Evolutionary conservation across 495 filamentous ascomycete genomes (phyloP).

Genomic region (Penicillium maclennaniae): DNA sequence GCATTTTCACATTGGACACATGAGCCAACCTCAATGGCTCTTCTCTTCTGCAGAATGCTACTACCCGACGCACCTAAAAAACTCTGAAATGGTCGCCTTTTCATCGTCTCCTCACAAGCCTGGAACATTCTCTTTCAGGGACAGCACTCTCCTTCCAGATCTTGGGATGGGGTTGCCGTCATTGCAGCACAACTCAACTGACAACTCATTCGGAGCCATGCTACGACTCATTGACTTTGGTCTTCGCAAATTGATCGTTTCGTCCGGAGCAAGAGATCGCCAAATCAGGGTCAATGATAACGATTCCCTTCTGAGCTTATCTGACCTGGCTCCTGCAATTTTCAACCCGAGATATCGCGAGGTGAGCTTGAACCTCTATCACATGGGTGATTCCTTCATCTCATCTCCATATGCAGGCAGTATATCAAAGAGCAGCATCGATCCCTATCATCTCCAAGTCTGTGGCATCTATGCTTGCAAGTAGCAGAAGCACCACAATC

Average conservation of each 20-base stretch:
- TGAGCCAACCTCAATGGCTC: not conserved
- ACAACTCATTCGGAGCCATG: not conserved
- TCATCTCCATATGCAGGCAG: constrained; percentile 29
- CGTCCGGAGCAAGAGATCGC: not conserved
- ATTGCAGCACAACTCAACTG: not conserved
- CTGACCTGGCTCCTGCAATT: constrained; percentile 28
- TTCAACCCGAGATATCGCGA: constrained; percentile 37
- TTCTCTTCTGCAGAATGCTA: not conserved
- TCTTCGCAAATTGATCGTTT: constrained; percentile 24
- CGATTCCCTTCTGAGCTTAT: constrained; percentile 17
- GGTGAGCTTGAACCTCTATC: constrained; percentile 13
- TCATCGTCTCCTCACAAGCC: not conserved
- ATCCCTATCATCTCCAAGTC: constrained; percentile 36
- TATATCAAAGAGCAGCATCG: constrained; percentile 35
- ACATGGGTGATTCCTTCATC: not conserved
- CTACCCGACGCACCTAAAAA: not conserved
- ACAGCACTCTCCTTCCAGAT: not conserved
- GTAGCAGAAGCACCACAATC: constrained; percentile 10
- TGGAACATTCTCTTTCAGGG: not conserved
- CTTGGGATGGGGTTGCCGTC: not conserved
- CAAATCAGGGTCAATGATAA: constrained; percentile 7
- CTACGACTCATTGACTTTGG: constrained; percentile 24
- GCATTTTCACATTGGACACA: not conserved
- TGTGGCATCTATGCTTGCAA: constrained; percentile 26
- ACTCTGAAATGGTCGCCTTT: not conserved